Evolutionary conservation across 2,329 filamentous ascomycete genomes (phyloP).

Genomic region (Xylaria sp.): DNA sequence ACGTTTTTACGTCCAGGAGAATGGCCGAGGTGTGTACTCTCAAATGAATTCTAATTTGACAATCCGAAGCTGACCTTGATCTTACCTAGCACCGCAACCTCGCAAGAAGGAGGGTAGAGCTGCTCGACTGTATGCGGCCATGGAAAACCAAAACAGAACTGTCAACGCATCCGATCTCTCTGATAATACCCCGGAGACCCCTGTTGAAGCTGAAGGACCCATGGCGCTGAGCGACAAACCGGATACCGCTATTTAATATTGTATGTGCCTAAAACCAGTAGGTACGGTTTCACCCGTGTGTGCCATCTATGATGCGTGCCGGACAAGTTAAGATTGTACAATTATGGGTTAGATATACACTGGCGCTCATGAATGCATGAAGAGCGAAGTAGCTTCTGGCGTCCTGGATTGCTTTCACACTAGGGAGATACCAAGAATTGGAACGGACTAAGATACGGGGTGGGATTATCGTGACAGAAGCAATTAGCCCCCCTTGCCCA

Average conservation of each 20-base stretch:
- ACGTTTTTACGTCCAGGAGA: conserved; percentile 97
- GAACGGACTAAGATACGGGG: conserved; percentile 21
- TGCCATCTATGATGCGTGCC: background rate
- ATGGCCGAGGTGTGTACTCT: conserved; percentile 74
- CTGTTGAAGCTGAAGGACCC: conserved; percentile 31
- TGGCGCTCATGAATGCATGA: conserved; percentile 24
- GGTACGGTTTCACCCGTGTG: background rate
- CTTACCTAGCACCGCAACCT: conserved; percentile 40
- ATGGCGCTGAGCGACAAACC: conserved; percentile 17
- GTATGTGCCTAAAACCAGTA: conserved; percentile 11
- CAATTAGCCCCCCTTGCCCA: background rate
- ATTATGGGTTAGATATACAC: conserved; percentile 28
- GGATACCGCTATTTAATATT: conserved; percentile 13
- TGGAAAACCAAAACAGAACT: conserved; percentile 37
- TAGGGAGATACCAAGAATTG: conserved; percentile 23
- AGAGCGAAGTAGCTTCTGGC: conserved; percentile 19
- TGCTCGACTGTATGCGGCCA: conserved; percentile 40
- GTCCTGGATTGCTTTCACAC: conserved; percentile 26
- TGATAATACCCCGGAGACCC: conserved; percentile 35
- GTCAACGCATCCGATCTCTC: conserved; percentile 37
- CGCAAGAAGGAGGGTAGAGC: conserved; percentile 46
- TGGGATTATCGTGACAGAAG: background rate
- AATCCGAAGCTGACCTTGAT: conserved; percentile 22
- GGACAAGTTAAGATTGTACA: conserved; percentile 20
- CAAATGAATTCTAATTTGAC: background rate